Evolutionary conservation across 2,329 filamentous ascomycete genomes (phyloP), one percentile per base, ranked within the genome.

Genomic region (Aspergillus udagawae): DNA sequence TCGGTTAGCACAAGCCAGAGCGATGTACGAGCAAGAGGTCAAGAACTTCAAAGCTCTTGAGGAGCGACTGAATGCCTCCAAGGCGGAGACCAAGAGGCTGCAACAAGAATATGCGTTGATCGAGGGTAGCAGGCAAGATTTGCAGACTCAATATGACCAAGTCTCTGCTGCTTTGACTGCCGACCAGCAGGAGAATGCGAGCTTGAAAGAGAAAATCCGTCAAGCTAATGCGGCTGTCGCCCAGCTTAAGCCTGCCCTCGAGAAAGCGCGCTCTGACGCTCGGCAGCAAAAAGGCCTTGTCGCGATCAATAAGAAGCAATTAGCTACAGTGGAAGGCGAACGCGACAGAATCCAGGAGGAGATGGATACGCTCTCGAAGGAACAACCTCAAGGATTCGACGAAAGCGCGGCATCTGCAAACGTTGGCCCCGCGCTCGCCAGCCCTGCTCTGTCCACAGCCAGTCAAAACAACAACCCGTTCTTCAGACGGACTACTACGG

Each of bases 251-350:
- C 92, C 92, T 32, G 88, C 93, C 64, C 86, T 99, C 53, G 94
- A 99, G 73, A 97, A 97, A 79, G 82, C 96, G 66, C 92, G 90
- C 72, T 91, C 89, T 12, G 92, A 97, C 66, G 92, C 92, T 27
- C 87, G 94, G 45, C 94, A 97, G 73, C 92, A 97, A 70, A 97
- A 96, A 78, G 94, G 94, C 20, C 82, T 97, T 63, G 93, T 96
- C 29, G 92, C 94, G 47, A 99, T 99, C 77, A 97, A 97, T 78
- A 97, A 95, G 82, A 99, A 99, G 79, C 94, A 99, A 76, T 80
- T 97, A 59, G 85, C 88, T 38, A 97, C 92, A 0, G 91, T 89
- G 56, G 94, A 99, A 74, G 85, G 84, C 50, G 93, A 97, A 73
- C 85, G 90, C 32, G 93, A 97, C 59, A 93, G 91, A 79, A 80